phyloP scores from a whole-genome alignment of 1,284 basidiomycete species.

The Albatrellus sp. region DNA sequence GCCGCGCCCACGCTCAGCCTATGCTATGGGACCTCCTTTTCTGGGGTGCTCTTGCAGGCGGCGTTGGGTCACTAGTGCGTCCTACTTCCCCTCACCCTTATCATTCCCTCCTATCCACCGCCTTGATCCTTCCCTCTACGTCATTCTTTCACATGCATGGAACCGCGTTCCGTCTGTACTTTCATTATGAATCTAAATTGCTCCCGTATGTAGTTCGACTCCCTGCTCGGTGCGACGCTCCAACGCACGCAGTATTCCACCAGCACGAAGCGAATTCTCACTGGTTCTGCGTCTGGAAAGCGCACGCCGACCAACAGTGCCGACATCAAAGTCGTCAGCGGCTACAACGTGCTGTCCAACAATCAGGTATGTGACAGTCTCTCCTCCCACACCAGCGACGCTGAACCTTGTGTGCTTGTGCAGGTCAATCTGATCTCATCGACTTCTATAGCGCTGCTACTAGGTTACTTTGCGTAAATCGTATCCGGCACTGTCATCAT shows the following conservation, averaged over 20 bases:
- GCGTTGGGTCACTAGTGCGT: conserved; percentile 66
- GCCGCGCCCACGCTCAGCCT: conserved; percentile 22
- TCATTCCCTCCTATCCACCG: no score
- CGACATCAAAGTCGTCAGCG: conserved; percentile 50
- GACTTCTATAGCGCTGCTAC: conserved; percentile 23
- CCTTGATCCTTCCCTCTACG: no score
- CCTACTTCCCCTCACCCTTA: neutral
- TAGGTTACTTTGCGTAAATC: conserved; percentile 19
- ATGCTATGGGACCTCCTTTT: conserved; percentile 33
- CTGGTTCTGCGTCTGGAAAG: conserved; percentile 31
- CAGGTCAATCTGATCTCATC: conserved; percentile 36
- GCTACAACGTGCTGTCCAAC: conserved; percentile 66
- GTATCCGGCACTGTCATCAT: neutral
- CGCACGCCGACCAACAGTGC: conserved; percentile 12
- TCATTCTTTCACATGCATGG: neutral
- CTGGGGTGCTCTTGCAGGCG: conserved; percentile 56
- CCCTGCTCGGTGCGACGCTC: conserved; percentile 77
- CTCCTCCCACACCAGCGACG: neutral
- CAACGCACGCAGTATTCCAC: conserved; percentile 73
- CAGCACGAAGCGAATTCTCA: conserved; percentile 52
- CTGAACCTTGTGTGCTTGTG: neutral
- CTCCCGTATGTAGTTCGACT: conserved; percentile 48
- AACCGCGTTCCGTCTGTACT: conserved; percentile 1
- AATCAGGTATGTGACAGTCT: conserved; percentile 46
- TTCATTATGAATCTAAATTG: neutral